Conservation (phyloP, 2,329 filamentous ascomycete genomes). For the Calonectria pseudoreteaudii region DNA sequence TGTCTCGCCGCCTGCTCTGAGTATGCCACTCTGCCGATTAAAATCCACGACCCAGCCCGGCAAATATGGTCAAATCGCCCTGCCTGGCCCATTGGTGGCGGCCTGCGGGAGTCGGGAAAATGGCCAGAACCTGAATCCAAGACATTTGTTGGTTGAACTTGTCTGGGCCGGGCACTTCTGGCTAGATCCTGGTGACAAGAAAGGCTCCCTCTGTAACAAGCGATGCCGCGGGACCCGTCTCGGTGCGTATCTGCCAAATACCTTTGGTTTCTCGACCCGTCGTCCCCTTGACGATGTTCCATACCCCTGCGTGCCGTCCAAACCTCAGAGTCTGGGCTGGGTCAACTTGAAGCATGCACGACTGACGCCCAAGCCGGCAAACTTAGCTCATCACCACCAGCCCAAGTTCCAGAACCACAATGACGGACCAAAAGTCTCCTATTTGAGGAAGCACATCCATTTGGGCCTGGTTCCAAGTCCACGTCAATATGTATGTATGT, state of each 20-base stretch:
- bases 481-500: slow-evolving; percentile 16
- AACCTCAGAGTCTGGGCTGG: not conserved
- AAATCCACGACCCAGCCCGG: slow-evolving; percentile 11
- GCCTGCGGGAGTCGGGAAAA: not conserved
- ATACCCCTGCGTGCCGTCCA: slow-evolving; percentile 1
- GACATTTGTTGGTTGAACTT: slow-evolving; percentile 16
- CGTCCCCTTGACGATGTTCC: slow-evolving; percentile 8
- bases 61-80: not conserved
- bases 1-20: slow-evolving; percentile 3
- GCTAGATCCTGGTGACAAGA: slow-evolving; percentile 12
- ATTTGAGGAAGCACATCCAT: not conserved
- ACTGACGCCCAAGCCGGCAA: slow-evolving; percentile 1
- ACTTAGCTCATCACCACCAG: not conserved
- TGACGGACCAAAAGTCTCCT: not conserved
- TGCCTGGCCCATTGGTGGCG: not conserved
- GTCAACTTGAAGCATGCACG: not conserved
- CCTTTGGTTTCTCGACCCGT: slow-evolving; percentile 7
- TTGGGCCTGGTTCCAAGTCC: slow-evolving; percentile 5
- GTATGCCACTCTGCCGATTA: not conserved
- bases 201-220: slow-evolving; percentile 17
- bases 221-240: slow-evolving; percentile 18
- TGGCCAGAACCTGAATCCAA: slow-evolving; percentile 16
- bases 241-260: slow-evolving; percentile 14
- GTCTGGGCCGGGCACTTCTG: slow-evolving; percentile 8
- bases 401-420: slow-evolving; percentile 1